A percentile compares a stretch with the other conserved stretches of the same genome.
These are phyloP conservation scores for Conoideocrella luteorostrata DNA, from an alignment of 2,329 filamentous ascomycete species.

Conservation along the genomic window DNA sequence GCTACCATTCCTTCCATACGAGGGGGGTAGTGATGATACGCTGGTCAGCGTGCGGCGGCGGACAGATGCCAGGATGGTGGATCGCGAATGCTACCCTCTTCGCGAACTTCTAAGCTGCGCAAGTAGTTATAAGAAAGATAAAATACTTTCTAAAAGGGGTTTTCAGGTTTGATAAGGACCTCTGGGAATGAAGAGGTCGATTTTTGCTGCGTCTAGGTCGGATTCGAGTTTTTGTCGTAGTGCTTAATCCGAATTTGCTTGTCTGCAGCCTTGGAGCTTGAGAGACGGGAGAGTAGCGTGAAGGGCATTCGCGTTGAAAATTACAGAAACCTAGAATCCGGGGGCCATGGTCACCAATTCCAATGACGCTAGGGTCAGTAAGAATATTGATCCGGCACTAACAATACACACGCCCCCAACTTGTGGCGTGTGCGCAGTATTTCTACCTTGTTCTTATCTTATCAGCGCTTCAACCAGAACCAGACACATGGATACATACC, in stretches of 20 bases:
- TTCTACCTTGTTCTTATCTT: conserved; percentile 11
- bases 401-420: background rate
- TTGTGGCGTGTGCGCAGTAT: conserved; percentile 7
- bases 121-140: background rate
- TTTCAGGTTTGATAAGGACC: too few relatives aligned
- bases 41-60: conserved; percentile 11
- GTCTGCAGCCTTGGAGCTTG: conserved; percentile 11
- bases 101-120: conserved; percentile 9
- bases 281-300: background rate
- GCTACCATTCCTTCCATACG: conserved; percentile 30
- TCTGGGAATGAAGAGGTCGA: too few relatives aligned
- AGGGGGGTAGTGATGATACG: conserved; percentile 16
- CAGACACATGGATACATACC: background rate
- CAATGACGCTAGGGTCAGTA: conserved; percentile 32
- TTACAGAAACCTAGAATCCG: conserved; percentile 31
- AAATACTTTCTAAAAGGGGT: too few relatives aligned
- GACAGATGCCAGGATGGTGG: conserved; percentile 7
- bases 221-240: conserved; percentile 1
- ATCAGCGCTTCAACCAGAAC: conserved; percentile 8
- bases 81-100: conserved; percentile 17
- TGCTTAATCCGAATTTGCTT: conserved; percentile 6
- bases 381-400: conserved; percentile 29
- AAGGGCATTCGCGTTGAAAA: conserved; percentile 30
- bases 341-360: conserved; percentile 34
- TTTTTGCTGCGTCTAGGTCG: conserved; percentile 5